phyloP scores from a whole-genome alignment of 768 basidiomycete genomes.

The Rickenella mellea region DNA sequence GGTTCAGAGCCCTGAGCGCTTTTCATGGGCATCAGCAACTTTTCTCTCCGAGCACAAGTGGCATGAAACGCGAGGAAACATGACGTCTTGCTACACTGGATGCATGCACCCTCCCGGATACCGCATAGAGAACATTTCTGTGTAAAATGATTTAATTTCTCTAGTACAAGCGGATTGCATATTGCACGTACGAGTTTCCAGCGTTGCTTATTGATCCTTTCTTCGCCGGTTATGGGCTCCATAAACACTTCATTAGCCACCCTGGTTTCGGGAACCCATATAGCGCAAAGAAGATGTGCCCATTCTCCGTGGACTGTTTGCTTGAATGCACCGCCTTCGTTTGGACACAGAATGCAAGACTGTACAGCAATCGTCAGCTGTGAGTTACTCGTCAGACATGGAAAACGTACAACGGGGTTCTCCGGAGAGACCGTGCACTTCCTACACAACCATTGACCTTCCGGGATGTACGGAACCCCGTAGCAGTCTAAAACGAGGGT shows the following conservation, averaged over 20 bases:
- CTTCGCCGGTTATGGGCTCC: slow-evolving; percentile 92
- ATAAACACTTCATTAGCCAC: slow-evolving; percentile 94
- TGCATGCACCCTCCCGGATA: slow-evolving; percentile 71
- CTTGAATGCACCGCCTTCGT: slow-evolving; percentile 97
- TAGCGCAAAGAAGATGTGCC: slow-evolving; percentile 94
- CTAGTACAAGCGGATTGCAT: slow-evolving; percentile 1
- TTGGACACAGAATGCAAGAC: slow-evolving; percentile 94
- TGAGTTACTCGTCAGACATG: not conserved
- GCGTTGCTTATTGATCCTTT: slow-evolving; percentile 78
- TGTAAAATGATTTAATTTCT: not conserved
- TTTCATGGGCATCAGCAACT: slow-evolving; percentile 82
- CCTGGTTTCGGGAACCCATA: slow-evolving; percentile 93
- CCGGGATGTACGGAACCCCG: slow-evolving; percentile 97
- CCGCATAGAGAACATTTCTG: slow-evolving; percentile 60
- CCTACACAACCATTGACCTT: slow-evolving; percentile 98
- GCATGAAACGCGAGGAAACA: slow-evolving; percentile 94
- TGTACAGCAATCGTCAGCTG: slow-evolving; percentile 18
- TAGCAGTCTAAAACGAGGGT: slow-evolving; percentile 71
- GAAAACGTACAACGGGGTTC: slow-evolving; percentile 72
- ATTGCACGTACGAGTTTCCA: slow-evolving; percentile 81
- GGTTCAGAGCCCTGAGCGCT: slow-evolving; percentile 66
- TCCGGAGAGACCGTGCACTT: slow-evolving; percentile 98
- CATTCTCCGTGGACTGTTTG: slow-evolving; percentile 89
- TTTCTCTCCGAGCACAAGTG: slow-evolving; percentile 86
- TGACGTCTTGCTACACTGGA: slow-evolving; percentile 85